Base-by-base conservation (phyloP, 2,329 filamentous ascomycete species). In the Metarhizium brunneum region DNA sequence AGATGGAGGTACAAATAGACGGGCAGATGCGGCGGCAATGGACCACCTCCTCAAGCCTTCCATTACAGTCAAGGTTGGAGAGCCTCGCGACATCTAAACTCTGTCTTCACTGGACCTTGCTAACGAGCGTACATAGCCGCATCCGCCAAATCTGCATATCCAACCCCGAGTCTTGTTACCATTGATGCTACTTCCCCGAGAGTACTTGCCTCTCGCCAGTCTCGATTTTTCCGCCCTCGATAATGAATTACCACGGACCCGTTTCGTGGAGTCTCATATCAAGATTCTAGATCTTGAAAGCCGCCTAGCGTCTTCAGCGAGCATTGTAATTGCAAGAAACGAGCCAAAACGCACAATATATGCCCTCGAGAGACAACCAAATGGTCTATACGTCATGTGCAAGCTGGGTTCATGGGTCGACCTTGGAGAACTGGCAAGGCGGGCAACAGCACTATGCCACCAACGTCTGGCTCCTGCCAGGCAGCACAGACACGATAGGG, bases 321-420 rank as follows among this genome's bases (percentile, higher is more conserved):
- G 77, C 56, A 72, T 88, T 16, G 75, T 90, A 10, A 73, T 90
- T 57, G 84, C 83, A 32, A 76, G 81, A 56, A 75, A 80, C 48
- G 81, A 86, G 47, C 72, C 76, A 30, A 78, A 76, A 58, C 73
- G 75, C 55, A 74, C 73, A 40, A 59, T 81, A 0, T 87, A 83
- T 65, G 85, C 79, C 13, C 71, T 89, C n/a, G 88, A 92, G 71
- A 77, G 82, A 29, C 82, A 88, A 40, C 73, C 76, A 16, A 69
- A 72, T 50, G 78, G 79, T 1, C 73, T 86, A 3, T 92, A 88
- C 66, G 80, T 82, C 11, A 66, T 90, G 30, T 91, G 85, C 68
- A 84, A 81, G 62, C 72, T 94, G 47, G 85, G 82, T 2, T 69
- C 73, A 20, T 89, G 86, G 85, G 76, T 88, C 25, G 79, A 84